Conservation (phyloP, 805 yeast species). For the Kuraishia ogatae region DNA sequence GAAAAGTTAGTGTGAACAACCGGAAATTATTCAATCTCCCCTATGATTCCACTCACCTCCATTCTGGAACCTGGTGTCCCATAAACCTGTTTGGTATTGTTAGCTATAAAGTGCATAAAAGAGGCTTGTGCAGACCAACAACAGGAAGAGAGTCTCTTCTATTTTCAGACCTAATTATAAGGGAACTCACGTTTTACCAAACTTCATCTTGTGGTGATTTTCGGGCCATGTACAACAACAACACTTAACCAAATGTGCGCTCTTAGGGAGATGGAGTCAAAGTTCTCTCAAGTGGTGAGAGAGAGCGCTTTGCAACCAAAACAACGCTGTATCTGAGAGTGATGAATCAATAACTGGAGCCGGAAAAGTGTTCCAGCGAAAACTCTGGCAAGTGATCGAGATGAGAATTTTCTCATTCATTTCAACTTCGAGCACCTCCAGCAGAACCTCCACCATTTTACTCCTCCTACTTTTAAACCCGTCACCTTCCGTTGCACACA, state of each 20-base stretch:
- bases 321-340: background rate
- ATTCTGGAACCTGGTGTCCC: constrained; percentile 89
- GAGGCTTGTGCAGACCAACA: too few species aligned
- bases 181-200: constrained; percentile 79
- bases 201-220: constrained; percentile 44
- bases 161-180: too few species aligned
- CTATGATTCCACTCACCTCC: too few species aligned
- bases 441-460: background rate
- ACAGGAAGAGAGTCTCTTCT: too few species aligned
- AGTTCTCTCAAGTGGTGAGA: too few species aligned
- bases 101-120: too few species aligned
- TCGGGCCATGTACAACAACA: too few species aligned
- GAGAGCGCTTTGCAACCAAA: background rate
- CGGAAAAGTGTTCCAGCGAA: background rate
- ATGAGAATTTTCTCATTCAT: background rate
- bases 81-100: too few species aligned
- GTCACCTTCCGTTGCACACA: background rate
- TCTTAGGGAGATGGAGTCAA: too few species aligned
- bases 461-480: background rate
- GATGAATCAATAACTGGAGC: background rate
- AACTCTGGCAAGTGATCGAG: background rate
- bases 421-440: background rate
- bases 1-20: too few species aligned
- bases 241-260: too few species aligned
- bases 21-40: too few species aligned